Conservation (phyloP, 768 basidiomycete genomes). For the Suillus americanus region DNA sequence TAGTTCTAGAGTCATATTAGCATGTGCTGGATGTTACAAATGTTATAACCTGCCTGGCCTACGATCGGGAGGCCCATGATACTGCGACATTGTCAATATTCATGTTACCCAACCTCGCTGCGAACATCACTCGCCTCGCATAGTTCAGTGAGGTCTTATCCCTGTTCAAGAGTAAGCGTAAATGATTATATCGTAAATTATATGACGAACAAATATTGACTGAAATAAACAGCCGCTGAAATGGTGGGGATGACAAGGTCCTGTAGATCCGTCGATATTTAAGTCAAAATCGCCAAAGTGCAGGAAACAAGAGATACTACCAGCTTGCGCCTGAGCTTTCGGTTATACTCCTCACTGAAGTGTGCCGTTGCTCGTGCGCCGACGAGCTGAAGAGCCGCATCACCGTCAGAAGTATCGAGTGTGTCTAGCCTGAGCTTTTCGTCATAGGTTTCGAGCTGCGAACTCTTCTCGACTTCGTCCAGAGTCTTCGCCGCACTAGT, state of each 20-base stretch:
- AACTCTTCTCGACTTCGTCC: conserved; percentile 18
- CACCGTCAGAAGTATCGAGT: conserved; percentile 43
- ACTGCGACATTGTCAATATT: conserved; percentile 28
- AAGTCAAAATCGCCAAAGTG: not conserved
- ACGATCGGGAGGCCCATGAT: conserved; percentile 68
- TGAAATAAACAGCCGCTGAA: conserved; percentile 67
- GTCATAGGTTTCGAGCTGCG: conserved; percentile 21
- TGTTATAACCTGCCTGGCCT: conserved; percentile 44
- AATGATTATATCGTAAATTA: not conserved
- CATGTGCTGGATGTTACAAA: not conserved
- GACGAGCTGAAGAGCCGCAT: conserved; percentile 63
- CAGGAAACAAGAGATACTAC: conserved; percentile 39
- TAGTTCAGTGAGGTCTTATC: conserved; percentile 73
- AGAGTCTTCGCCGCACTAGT: conserved; percentile 9
- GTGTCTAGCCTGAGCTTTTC: conserved; percentile 34
- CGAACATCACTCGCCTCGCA: conserved; percentile 46
- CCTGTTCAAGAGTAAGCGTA: conserved; percentile 29
- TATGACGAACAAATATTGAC: conserved; percentile 55
- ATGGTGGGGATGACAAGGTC: conserved; percentile 54
- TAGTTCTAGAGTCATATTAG: conserved; percentile 42
- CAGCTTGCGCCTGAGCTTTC: conserved; percentile 55
- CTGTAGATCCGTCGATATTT: conserved; percentile 22
- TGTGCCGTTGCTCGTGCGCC: conserved; percentile 47
- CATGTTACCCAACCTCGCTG: not conserved
- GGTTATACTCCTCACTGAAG: conserved; percentile 64